Evolutionary conservation across 2,329 filamentous ascomycete genomes (phyloP).

Genomic region (Aspergillus sergii): DNA sequence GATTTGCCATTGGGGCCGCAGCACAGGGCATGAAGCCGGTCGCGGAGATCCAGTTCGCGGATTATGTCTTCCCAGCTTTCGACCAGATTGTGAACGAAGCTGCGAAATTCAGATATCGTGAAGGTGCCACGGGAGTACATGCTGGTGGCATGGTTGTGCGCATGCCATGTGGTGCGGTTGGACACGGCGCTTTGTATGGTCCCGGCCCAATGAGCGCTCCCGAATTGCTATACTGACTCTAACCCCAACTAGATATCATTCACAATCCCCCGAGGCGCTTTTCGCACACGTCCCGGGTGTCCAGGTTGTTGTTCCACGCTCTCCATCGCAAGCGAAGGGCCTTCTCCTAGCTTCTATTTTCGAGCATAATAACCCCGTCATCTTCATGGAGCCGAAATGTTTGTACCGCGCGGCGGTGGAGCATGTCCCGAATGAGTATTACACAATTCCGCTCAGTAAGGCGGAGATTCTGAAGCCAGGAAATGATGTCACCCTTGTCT

Average conservation of each 20-base stretch:
- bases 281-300: conserved; percentile 88
- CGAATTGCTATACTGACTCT: neutral
- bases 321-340: conserved; percentile 85
- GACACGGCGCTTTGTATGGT: conserved; percentile 74
- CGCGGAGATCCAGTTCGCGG: conserved; percentile 93
- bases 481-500: conserved; percentile 78
- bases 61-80: conserved; percentile 91
- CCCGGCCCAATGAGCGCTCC: neutral
- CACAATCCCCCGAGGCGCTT: conserved; percentile 83
- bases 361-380: conserved; percentile 77
- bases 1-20: conserved; percentile 87
- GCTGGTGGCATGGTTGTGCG: conserved; percentile 81
- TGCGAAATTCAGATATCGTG: conserved; percentile 81
- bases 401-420: conserved; percentile 90
- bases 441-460: conserved; percentile 81
- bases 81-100: conserved; percentile 95
- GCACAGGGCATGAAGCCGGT: conserved; percentile 90
- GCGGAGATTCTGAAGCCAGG: conserved; percentile 83
- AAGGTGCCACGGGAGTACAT: conserved; percentile 65
- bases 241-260: conserved; percentile 64
- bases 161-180: conserved; percentile 89
- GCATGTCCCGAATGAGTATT: conserved; percentile 79
- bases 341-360: conserved; percentile 75
- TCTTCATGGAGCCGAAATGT: conserved; percentile 95
- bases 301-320: conserved; percentile 81